Percentiles rank a stretch among this genome's conserved stretches.
phyloP scores from a whole-genome alignment of 345 rosid species.

The Psidium friedrichsthalianum region DNA sequence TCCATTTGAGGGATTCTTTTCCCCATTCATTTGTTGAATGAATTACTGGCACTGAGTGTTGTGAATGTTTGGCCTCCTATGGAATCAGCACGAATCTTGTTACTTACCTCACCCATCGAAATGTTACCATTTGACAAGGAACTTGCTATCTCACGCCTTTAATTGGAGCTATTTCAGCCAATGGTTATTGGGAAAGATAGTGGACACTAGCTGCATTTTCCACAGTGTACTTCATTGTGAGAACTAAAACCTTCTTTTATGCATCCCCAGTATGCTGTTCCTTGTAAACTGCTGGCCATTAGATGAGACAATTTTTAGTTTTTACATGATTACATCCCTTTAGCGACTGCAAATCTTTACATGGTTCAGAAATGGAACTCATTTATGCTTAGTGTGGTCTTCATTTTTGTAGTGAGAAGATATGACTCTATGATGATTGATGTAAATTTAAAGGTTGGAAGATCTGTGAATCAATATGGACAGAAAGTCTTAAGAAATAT shows the following conservation, averaged over 20 bases:
- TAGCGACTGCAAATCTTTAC: not conserved
- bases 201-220: slow-evolving; percentile 33
- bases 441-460: not conserved
- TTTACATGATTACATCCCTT: not conserved
- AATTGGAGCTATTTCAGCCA: slow-evolving; percentile 28
- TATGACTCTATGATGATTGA: not conserved
- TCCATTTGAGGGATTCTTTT: not conserved
- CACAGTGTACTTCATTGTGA: slow-evolving; percentile 22
- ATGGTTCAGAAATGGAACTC: not conserved
- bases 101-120: slow-evolving; percentile 20
- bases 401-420: not conserved
- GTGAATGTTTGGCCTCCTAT: slow-evolving; percentile 33
- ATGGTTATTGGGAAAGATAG: slow-evolving; percentile 36
- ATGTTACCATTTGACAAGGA: slow-evolving; percentile 26
- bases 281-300: not conserved
- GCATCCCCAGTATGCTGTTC: not conserved
- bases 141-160: slow-evolving; percentile 30
- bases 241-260: not conserved
- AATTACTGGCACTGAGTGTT: slow-evolving; percentile 21
- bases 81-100: slow-evolving; percentile 33
- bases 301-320: not conserved
- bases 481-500: not conserved
- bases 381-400: not conserved
- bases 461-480: not conserved
- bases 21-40: not conserved